Evolutionary conservation across 2,329 filamentous ascomycete species (phyloP).

Genomic region (Tolypocladium cylindrosporum): DNA sequence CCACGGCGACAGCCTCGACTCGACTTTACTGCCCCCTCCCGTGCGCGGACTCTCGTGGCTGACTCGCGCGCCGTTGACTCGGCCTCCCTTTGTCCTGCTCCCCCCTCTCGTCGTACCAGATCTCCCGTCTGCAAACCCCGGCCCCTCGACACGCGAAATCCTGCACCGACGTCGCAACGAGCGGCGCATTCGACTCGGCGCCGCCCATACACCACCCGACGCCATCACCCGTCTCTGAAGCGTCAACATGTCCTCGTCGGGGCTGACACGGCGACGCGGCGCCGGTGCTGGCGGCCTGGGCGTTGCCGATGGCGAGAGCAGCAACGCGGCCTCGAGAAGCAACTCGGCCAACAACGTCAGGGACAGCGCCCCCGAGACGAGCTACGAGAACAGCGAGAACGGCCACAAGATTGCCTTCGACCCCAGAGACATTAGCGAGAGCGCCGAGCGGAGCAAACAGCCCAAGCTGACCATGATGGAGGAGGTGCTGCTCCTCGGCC

Average conservation of each 20-base stretch:
- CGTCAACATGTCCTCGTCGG: constrained; percentile 32
- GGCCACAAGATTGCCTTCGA: constrained; percentile 98
- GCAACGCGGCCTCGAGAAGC: constrained; percentile 44
- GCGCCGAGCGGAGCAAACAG: constrained; percentile 90
- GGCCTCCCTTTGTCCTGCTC: not conserved
- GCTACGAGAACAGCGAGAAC: constrained; percentile 86
- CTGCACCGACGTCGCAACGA: not conserved
- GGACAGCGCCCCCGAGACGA: constrained; percentile 59
- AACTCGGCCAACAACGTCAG: constrained; percentile 43
- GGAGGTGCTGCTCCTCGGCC: constrained; percentile 84
- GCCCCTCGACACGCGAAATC: not conserved
- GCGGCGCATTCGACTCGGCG: not conserved
- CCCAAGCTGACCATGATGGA: constrained; percentile 99
- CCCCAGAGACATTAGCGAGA: constrained; percentile 94
- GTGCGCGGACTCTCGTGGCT: not conserved
- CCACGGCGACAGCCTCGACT: not conserved
- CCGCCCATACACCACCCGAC: not conserved
- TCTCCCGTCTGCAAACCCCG: not conserved
- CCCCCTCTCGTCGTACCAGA: not conserved
- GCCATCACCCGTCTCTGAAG: constrained; percentile 7
- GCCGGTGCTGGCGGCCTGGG: constrained; percentile 56
- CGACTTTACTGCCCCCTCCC: not conserved
- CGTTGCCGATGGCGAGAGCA: constrained; percentile 43
- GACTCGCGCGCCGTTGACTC: not conserved
- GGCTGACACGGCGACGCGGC: constrained; percentile 58